Evolutionary conservation across 768 basidiomycete species (phyloP), one percentile per base, ranked within the genome.

Genomic region (Saitozyma sp.): DNA sequence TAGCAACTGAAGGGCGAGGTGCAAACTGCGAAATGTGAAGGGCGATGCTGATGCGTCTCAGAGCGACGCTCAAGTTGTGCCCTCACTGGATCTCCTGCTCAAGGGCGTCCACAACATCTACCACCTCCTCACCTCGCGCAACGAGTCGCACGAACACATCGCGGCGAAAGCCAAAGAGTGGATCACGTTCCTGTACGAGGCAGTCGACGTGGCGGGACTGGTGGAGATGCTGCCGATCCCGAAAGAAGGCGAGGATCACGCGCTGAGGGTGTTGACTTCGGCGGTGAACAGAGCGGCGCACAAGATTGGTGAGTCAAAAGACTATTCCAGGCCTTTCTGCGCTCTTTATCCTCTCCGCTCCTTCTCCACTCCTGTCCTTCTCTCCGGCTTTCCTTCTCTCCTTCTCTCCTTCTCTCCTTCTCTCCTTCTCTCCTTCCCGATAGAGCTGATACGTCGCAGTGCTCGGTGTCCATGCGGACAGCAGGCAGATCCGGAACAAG

Each of bases 251-350:
- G 63, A 45, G 11, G 39, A 57, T 4, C 58, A 59, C 52, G 54
- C 52, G 38, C 19, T 68, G 37, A 50, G 56, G 13, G 8, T n/a
- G 6, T n/a, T 72, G 3, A 13, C 55, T 29, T 38, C 17, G 10
- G 40, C 37, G 14, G 20, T 69, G n/a, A 53, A 43, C 13, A 45
- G 49, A 19, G 53, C 56, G 10, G 50, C 53, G 1, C 50, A 56
- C 13, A 51, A 42, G 59, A 67, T 72, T 50, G 20, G 70, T 71
- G 51, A 61, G 70, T 70, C 5, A n/a, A 29, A 29, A 29, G 29
- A 29, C 29, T 29, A 29, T 29, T 29, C 5, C 29, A 29, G 29
- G 29, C 29, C 29, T 29, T 29, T 29, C 29, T 29, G 2, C 29
- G 2, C 29, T 29, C 29, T 5, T 29, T 5, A 5, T 29, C 29